These are phyloP conservation scores for Fusarium sp. DNA, from an alignment of 2,329 filamentous ascomycete species.

Conservation along the genomic window DNA sequence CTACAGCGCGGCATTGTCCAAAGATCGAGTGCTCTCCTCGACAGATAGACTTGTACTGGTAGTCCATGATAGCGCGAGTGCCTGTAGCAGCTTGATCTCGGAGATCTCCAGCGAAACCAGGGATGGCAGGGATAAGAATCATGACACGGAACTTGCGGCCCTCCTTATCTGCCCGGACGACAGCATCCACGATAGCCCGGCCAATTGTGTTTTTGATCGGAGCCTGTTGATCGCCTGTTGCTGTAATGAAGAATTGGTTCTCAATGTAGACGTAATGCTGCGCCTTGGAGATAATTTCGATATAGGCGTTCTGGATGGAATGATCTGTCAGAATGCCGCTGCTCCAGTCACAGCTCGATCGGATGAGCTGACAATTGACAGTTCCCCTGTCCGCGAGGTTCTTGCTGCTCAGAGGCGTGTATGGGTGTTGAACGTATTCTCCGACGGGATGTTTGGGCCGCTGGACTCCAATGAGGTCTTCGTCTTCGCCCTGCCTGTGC, in stretches of 20 bases:
- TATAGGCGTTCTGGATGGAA: conserved; percentile 90
- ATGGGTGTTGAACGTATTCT: conserved; percentile 86
- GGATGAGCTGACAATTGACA: conserved; percentile 86
- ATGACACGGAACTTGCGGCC: conserved; percentile 92
- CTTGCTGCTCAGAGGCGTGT: conserved; percentile 78
- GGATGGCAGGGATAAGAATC: conserved; percentile 89
- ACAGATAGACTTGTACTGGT: conserved; percentile 96
- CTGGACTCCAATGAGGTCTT: conserved; percentile 90
- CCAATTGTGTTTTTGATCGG: conserved; percentile 93
- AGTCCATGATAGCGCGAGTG: conserved; percentile 97
- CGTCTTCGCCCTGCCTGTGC: conserved; percentile 81
- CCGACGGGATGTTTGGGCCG: conserved; percentile 91
- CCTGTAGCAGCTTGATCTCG: conserved; percentile 86
- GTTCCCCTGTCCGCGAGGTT: conserved; percentile 76
- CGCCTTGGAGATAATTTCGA: conserved; percentile 86
- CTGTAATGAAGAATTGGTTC: conserved; percentile 98
- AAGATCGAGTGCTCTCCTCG: conserved; percentile 94
- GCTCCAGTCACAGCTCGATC: conserved; percentile 94
- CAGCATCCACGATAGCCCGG: conserved; percentile 89
- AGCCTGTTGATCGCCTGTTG: conserved; percentile 88
- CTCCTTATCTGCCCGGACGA: conserved; percentile 85
- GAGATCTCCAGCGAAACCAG: conserved; percentile 94
- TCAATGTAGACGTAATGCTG: conserved; percentile 98
- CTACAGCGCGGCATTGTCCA: conserved; percentile 79
- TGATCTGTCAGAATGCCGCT: conserved; percentile 89